Base-by-base conservation (phyloP, 768 basidiomycete genomes). In the Chlorophyllum brunneum region DNA sequence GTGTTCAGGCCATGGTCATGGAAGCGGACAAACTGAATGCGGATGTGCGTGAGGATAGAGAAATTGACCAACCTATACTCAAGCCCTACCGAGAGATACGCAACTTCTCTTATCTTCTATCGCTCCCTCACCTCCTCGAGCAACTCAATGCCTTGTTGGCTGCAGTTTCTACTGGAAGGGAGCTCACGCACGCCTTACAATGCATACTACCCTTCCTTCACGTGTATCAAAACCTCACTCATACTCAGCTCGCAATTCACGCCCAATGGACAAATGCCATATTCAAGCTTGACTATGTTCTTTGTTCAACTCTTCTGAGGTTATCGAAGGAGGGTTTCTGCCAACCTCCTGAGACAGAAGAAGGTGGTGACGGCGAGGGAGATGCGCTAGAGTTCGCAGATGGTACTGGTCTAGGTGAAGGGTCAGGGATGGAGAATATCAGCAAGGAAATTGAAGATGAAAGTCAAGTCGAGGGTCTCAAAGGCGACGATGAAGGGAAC, bases 371-470 rank as follows among this genome's bases (percentile, higher is more conserved):
- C 1, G 72, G 71, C 4, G 75, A 67, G 2, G 79, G 77, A 3
- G 81, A 75, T 16, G 71, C 75, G 13, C 66, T 71, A 7, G 73
- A 76, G n/a, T 69, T 72, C 20, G 74, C 75, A 5, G 89, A 78
- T 30, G 95, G 95, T 4, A 81, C 88, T 2, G 97, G 97, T 3
- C 70, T 99, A 46, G 97, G 97, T 2, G 83, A 89, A 58, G 97
- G 97, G 1, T 73, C 79, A 2, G 97, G 97, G 0, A 72, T 75
- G 26, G 81, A 95, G 65, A 88, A 98, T 61, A 87, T 94, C 51
- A 93, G 90, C 74, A 87, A 93, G 61, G 90, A 98, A 63, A 94
- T 98, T 48, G 86, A 95, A 62, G 94, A 98, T 51, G 94, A 98
- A 69, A 88, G 89, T 61, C 95, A 99, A 61, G 89, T 98, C 5